Evolutionary conservation across 2,329 filamentous ascomycete genomes (phyloP), one percentile per base, ranked within the genome.

Genomic region (Fusarium equiseti): DNA sequence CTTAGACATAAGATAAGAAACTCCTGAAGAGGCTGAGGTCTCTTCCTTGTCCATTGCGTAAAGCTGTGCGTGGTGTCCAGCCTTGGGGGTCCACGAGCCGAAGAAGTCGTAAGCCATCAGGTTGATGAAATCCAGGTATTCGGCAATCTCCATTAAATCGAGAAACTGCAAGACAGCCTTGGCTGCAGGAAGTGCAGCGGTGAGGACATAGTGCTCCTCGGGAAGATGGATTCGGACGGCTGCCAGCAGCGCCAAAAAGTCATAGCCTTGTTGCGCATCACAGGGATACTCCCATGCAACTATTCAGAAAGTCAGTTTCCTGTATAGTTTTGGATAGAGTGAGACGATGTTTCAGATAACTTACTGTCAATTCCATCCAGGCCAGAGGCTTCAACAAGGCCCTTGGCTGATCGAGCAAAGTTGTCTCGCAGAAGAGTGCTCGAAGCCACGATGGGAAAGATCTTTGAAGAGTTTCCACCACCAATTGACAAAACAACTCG

Each of bases 231-330:
- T 81, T 62, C 93, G 90, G 54, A 93, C 82, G 20, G 87, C 84
- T 12, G 89, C 87, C 31, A 95, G 85, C 27, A 96, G 85, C 20
- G 87, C 84, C 46, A 94, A 80, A 76, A 94, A 95, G 78, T 94
- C 87, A 66, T 85, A 82, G 26, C 92, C 92, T 79, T 95, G 88
- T 56, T 89, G 83, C 3, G 84, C 77, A 76, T 91, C 85, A 58
- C 86, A 85, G 4, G 93, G 92, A 73, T 93, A 92, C 77, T 94
- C 90, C 93, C 93, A 96, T 75, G 92, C 90, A 77, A 96, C 92
- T 95, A 64, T 66, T 42, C 35, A 18, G 26, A 53, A 13, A 40
- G 60, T 75, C 49, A 74, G 71, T 24, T 44, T 60, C 22, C 50
- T 29, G 16, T 13, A 29, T 31, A n/a, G 8, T 20, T 51, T 35